Evolutionary conservation across 2,329 filamentous ascomycete species (phyloP), one percentile per base, ranked within the genome.

Genomic region (Trichoderma atrobrunneum): DNA sequence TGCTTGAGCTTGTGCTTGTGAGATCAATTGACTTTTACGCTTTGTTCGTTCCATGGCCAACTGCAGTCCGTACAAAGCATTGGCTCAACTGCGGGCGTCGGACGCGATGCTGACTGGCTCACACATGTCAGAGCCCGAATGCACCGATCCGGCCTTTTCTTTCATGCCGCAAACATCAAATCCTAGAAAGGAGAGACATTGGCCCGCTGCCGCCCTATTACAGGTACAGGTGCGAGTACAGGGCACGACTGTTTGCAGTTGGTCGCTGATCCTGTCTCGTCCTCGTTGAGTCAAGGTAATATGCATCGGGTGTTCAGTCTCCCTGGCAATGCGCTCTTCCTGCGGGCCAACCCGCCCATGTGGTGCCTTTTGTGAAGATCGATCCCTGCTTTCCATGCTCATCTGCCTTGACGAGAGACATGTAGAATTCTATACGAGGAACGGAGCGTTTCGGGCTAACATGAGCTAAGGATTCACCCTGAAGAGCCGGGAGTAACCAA

Each of bases 211-310:
- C 72, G 61, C 73, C 76, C 67, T 71, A 36, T 36, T 36, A 24
- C 32, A n/a, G 11, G 30, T 14, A 21, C 30, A 4, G 7, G 5
- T 60, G 3, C 57, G 6, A 14, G 18, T 16, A 14, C 30, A n/a
- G 30, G 39, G 39, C 39, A 43, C 39, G 39, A 43, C 32, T 60
- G 5, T 54, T 54, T 57, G 24, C 18, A 48, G 68, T 72, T 74
- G 72, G 66, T 72, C 67, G 72, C 72, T 72, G 76, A 76, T 77
- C 76, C 74, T 76, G 74, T 77, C 77, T 74, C 72, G 61, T 18
- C n/a, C 26, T 8, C 14, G 24, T 11, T 71, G 71, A 51, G 43
- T 71, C 71, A 72, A 72, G 63, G 62, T 43, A 70, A 72, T 56
- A 63, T 69, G 57, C 57, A 60, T 30, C 30, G 68, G 30, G 72